These are phyloP conservation scores for Xylaria sp. DNA, from an alignment of 2,329 filamentous ascomycete genomes.

Conservation along the genomic window DNA sequence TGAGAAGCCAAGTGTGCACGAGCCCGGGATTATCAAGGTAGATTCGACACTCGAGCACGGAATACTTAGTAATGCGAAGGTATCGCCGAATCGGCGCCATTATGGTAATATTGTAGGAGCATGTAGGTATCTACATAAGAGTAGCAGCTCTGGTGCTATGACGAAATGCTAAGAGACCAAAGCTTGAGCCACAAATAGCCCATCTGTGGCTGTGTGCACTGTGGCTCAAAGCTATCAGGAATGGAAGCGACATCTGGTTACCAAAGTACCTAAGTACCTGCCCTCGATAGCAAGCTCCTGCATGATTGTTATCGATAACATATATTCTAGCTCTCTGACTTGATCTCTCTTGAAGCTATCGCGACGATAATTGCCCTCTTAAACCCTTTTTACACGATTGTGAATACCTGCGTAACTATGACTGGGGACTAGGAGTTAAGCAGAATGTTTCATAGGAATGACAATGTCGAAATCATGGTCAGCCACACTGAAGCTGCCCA, in stretches of 20 bases:
- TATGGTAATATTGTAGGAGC: not conserved
- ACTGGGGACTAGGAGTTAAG: conserved; percentile 19
- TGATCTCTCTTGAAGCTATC: conserved; percentile 21
- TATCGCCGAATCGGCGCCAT: conserved; percentile 94
- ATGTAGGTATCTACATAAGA: not conserved
- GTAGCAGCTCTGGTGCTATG: conserved; percentile 29
- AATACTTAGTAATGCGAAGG: conserved; percentile 90
- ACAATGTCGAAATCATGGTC: conserved; percentile 72
- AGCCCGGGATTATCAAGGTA: conserved; percentile 93
- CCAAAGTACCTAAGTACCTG: too few relatives aligned
- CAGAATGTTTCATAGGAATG: conserved; percentile 41
- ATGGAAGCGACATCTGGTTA: too few relatives aligned
- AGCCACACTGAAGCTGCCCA: conserved; percentile 79
- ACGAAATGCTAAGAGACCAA: conserved; percentile 26
- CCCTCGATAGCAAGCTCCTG: not conserved
- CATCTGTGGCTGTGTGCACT: not conserved
- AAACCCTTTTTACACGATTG: not conserved
- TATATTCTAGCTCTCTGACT: not conserved
- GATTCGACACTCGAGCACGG: conserved; percentile 95
- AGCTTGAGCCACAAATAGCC: not conserved
- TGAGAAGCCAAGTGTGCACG: conserved; percentile 84
- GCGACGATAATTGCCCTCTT: not conserved
- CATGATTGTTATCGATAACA: conserved; percentile 18
- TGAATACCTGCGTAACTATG: conserved; percentile 9
- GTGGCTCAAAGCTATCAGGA: not conserved